phyloP scores from a whole-genome alignment of 176 grass and related monocot species.

The Carex pumila region DNA sequence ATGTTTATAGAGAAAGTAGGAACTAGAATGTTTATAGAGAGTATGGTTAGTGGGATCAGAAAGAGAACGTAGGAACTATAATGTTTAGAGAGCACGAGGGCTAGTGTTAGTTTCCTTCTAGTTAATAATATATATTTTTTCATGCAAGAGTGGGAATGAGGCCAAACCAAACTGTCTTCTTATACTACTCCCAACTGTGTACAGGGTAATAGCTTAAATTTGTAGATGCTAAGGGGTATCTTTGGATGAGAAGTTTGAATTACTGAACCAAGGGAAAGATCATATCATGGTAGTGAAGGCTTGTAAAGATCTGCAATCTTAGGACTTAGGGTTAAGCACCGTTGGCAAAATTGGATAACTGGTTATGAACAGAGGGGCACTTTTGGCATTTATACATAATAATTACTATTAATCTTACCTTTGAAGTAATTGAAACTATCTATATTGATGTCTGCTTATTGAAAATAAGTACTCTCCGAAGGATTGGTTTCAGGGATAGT shows the following conservation, averaged over 20 bases:
- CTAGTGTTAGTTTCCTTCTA: background rate
- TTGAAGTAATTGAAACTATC: background rate
- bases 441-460: constrained; percentile 10
- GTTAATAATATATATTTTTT: constrained; percentile 1
- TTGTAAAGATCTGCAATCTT: background rate
- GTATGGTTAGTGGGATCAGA: background rate
- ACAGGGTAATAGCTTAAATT: background rate
- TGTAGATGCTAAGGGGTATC: background rate
- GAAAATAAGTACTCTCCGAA: constrained; percentile 21
- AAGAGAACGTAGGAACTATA: background rate
- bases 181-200: background rate
- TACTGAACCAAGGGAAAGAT: background rate
- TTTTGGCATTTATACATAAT: background rate
- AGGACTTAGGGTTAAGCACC: background rate
- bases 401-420: background rate
- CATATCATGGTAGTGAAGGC: background rate
- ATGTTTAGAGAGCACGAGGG: background rate
- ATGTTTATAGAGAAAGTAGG: background rate
- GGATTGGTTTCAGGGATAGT: background rate
- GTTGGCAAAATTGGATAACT: background rate
- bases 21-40: background rate
- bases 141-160: background rate
- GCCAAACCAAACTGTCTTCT: background rate
- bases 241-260: constrained; percentile 19
- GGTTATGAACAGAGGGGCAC: background rate